These are phyloP conservation scores for Parathielavia hyrcaniae DNA, from an alignment of 495 filamentous ascomycete species.

Conservation along the genomic window DNA sequence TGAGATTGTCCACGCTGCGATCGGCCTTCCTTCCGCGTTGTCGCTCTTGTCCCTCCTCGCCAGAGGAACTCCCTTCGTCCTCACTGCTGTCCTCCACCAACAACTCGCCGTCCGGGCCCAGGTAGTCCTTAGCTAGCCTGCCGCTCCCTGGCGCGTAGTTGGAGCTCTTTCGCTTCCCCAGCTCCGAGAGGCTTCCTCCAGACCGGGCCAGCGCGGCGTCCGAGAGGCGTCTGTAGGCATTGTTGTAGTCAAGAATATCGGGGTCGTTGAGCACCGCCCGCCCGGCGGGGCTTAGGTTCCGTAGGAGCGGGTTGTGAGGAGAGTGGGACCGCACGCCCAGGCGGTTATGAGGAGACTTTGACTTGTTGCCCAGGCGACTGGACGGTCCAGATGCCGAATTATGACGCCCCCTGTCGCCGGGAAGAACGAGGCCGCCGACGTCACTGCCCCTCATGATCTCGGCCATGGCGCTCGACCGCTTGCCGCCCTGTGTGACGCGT, in stretches of 20 bases:
- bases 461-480: slow-evolving; percentile 39
- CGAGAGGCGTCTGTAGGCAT: slow-evolving; percentile 56
- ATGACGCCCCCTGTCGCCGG: slow-evolving; percentile 41
- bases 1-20: slow-evolving; percentile 28
- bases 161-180: slow-evolving; percentile 43
- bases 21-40: slow-evolving; percentile 45
- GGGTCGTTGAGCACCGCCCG: slow-evolving; percentile 46
- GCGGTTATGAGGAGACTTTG: slow-evolving; percentile 53
- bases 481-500: slow-evolving; percentile 39
- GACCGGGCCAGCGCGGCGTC: slow-evolving; percentile 56
- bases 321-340: slow-evolving; percentile 55
- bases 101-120: slow-evolving; percentile 55
- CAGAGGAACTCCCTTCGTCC: slow-evolving; percentile 45
- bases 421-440: slow-evolving; percentile 37
- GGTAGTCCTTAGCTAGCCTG: slow-evolving; percentile 68
- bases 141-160: slow-evolving; percentile 44
- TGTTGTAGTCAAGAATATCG: slow-evolving; percentile 51
- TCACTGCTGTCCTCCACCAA: slow-evolving; percentile 49
- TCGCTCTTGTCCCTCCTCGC: slow-evolving; percentile 48
- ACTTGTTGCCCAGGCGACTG: slow-evolving; percentile 48
- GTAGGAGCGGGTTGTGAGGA: slow-evolving; percentile 41
- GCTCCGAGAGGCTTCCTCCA: slow-evolving; percentile 48
- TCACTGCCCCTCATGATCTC: slow-evolving; percentile 46
- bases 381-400: slow-evolving; percentile 40
- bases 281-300: slow-evolving; percentile 36